phyloP scores from a whole-genome alignment of 2,329 filamentous ascomycete species.

The Aspergillus piperis region DNA sequence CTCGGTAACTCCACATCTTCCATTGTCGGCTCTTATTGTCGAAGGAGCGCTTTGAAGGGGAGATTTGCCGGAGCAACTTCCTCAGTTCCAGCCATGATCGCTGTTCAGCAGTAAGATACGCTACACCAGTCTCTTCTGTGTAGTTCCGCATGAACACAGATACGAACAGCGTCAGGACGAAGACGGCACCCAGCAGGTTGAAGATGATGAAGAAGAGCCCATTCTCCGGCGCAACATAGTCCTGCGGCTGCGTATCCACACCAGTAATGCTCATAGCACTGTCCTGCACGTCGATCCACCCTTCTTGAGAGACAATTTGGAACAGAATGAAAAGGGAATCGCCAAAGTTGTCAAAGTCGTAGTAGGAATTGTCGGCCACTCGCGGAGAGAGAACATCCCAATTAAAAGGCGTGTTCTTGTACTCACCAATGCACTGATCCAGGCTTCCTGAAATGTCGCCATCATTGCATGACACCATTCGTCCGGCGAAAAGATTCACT shows the following conservation, averaged over 20 bases:
- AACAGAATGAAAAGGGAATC: slow-evolving; percentile 93
- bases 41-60: slow-evolving; percentile 88
- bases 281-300: slow-evolving; percentile 94
- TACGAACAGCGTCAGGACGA: slow-evolving; percentile 94
- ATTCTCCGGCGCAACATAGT: slow-evolving; percentile 74
- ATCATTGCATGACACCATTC: slow-evolving; percentile 81
- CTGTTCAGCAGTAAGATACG: slow-evolving; percentile 92
- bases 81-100: slow-evolving; percentile 94
- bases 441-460: slow-evolving; percentile 56
- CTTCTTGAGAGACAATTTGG: slow-evolving; percentile 98
- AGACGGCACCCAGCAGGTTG: slow-evolving; percentile 94
- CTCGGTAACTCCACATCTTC: slow-evolving; percentile 92
- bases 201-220: slow-evolving; percentile 94
- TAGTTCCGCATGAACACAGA: slow-evolving; percentile 99
- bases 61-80: slow-evolving; percentile 88
- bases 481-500: slow-evolving; percentile 85
- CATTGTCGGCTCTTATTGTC: slow-evolving; percentile 73
- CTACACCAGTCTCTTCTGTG: slow-evolving; percentile 96
- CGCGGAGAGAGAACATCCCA: slow-evolving; percentile 86
- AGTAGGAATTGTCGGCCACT: slow-evolving; percentile 77
- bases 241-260: slow-evolving; percentile 68
- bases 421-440: slow-evolving; percentile 82
- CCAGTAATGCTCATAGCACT: slow-evolving; percentile 80
- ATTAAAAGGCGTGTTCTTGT: slow-evolving; percentile 70
- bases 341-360: slow-evolving; percentile 94